Base-by-base conservation (phyloP, 257 asterid species). In the Orobanche coerulescens region DNA sequence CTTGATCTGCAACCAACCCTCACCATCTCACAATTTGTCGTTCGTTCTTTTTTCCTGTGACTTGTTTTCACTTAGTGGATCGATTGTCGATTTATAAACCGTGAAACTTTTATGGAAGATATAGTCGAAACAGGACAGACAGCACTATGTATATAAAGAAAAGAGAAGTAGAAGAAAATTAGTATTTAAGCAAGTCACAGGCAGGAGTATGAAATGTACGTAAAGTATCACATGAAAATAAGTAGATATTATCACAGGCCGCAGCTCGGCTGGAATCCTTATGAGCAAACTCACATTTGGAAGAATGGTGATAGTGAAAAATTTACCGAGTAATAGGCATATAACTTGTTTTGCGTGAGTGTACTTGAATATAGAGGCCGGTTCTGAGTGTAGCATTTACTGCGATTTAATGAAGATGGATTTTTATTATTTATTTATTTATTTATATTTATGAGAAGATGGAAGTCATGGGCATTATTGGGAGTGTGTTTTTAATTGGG, bases 101-200 rank as follows among this genome's bases (percentile, higher is more conserved):
- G 11, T 30, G 55, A 51, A 51, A 56, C 9, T 15, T 61, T 34
- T 11, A 4, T 1, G 61, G 5, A 33, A 58, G 25, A 42, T 65
- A 54, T n/a, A 53, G 53, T 26, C 54, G 13, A 22, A 53, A 43
- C 5, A 36, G 12, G 55, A 15, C 20, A 22, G 10, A 54, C 19
- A 4, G 16, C 10, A 58, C 53, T 39, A 56, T 24, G 44, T 76
- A 62, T 81, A 72, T 75, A 79, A 73, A 84, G 69, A 5, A 44
- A 62, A 54, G 24, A 58, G 15, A 11, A 20, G 11, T 39, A 24
- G 8, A 9, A 52, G 50, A 3, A 37, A 37, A 37, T 0, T 14
- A 16, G 82, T 11, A 76, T 79, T 85, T 86, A 85, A 81, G 83
- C 84, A 76, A 78, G 75, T 88, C 94, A 85, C 93, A 81, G 76